Base-by-base conservation (phyloP, 345 rosid species). In the Populus euphratica region DNA sequence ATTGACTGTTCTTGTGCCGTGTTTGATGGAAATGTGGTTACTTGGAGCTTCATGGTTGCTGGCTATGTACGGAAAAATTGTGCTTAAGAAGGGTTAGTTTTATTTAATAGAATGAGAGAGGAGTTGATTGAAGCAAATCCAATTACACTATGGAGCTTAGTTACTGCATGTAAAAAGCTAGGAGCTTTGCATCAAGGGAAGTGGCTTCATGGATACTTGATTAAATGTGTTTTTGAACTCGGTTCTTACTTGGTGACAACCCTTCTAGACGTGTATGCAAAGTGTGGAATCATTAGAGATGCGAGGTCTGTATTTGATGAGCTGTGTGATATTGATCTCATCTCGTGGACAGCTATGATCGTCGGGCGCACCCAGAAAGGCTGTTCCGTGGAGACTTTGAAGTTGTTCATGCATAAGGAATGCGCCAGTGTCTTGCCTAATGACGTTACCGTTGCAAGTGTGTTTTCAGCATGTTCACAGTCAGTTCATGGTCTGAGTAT, bases 1-100 rank as follows among this genome's bases (percentile, higher is more conserved):
- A 66, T 92, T 64, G 87, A 77, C 50, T 78, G 78, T 56, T 89
- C 91, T 7, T 68, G 83, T 65, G 59, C 74, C 21, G 84, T 90
- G 82, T 90, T 90, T 68, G 94, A 54, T 21, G 86, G 83, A 79
- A 86, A 63, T 73, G 86, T 86, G 31, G 86, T 92, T 67, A 86
- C 87, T 61, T 89, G 90, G 90, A 90, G 91, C 41, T 81, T 84
- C 65, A 72, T 90, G 86, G 85, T 90, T 83, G 82, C 82, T 44
- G 92, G 92, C 2, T 89, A 84, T 29, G 82, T 87, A 33, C 90
- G 73, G 76, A 81, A 81, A 11, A 81, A 73, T 74, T 39, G 82
- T 73, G 85, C 43, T 65, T 73, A 68, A 16, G 75, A 85, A 78
- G 88, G 83, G 3, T 81, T 89, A 70, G 79, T 81, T 76, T 77